phyloP scores from a whole-genome alignment of 1,284 basidiomycete species.

The Exsudoporus floridanus region DNA sequence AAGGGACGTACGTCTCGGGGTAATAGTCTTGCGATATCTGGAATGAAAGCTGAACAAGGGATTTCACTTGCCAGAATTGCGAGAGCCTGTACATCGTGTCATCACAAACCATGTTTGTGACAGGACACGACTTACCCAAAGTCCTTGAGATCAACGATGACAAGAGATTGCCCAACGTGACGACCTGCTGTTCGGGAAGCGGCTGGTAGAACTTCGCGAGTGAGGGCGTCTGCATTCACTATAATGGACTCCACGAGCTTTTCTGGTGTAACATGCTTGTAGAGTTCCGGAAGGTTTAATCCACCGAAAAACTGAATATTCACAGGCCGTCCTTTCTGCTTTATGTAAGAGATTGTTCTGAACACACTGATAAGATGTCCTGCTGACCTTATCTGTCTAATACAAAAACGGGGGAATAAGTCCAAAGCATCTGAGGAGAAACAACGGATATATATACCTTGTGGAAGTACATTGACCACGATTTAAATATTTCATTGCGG shows the following conservation, averaged over 20 bases:
- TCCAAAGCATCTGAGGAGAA: neutral
- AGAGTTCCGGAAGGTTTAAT: constrained; percentile 59
- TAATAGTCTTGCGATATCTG: constrained; percentile 75
- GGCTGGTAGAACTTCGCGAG: constrained; percentile 67
- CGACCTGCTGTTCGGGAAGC: constrained; percentile 52
- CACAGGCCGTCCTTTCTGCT: constrained; percentile 63
- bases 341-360: constrained; percentile 2
- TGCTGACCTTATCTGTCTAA: constrained; percentile 59
- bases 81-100: constrained; percentile 42
- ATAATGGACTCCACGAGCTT: constrained; percentile 62
- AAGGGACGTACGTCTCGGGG: constrained; percentile 61
- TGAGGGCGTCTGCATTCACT: constrained; percentile 59
- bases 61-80: constrained; percentile 75
- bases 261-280: constrained; percentile 59
- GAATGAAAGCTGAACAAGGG: constrained; percentile 56
- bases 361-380: neutral
- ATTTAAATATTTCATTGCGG: constrained; percentile 62
- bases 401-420: neutral
- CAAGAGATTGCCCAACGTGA: constrained; percentile 51
- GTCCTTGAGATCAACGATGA: constrained; percentile 66
- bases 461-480: constrained; percentile 74
- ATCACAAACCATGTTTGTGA: neutral
- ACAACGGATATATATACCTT: constrained; percentile 48
- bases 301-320: constrained; percentile 63
- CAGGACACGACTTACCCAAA: constrained; percentile 50